These are phyloP conservation scores for Fusarium metavorans DNA, from an alignment of 2,329 filamentous ascomycete genomes.

Conservation along the genomic window DNA sequence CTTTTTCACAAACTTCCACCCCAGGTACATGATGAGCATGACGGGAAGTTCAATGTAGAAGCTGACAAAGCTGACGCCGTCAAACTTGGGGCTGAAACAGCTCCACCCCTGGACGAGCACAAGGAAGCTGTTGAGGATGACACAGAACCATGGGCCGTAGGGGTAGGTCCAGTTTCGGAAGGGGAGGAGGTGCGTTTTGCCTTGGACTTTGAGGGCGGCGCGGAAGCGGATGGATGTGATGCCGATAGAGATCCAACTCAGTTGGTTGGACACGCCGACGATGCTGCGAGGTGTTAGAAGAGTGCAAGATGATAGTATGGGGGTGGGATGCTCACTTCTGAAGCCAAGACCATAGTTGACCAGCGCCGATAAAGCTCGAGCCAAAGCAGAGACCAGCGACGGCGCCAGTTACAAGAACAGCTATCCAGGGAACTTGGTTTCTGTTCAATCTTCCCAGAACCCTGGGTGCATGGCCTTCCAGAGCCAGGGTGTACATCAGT, in stretches of 20 bases:
- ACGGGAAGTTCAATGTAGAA: slow-evolving; percentile 73
- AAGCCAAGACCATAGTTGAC: slow-evolving; percentile 74
- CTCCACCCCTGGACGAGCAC: slow-evolving; percentile 74
- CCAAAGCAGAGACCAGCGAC: slow-evolving; percentile 74
- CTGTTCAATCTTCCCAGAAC: slow-evolving; percentile 59
- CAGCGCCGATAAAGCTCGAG: slow-evolving; percentile 73
- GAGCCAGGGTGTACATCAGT: slow-evolving; percentile 52
- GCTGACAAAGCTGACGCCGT: slow-evolving; percentile 70
- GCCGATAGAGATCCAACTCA: slow-evolving; percentile 74
- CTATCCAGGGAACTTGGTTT: slow-evolving; percentile 54
- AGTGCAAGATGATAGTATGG: background rate
- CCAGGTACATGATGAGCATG: slow-evolving; percentile 72
- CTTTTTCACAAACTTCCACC: slow-evolving; percentile 78
- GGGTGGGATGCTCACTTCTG: slow-evolving; percentile 64
- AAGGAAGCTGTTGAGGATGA: slow-evolving; percentile 69
- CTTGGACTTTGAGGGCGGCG: slow-evolving; percentile 65
- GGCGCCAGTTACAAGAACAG: slow-evolving; percentile 62
- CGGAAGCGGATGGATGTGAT: slow-evolving; percentile 76
- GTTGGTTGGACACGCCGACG: slow-evolving; percentile 75
- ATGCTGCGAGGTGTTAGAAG: slow-evolving; percentile 54
- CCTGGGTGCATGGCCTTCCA: slow-evolving; percentile 64
- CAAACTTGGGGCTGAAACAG: slow-evolving; percentile 70
- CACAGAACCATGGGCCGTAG: slow-evolving; percentile 67
- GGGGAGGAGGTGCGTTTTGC: slow-evolving; percentile 70
- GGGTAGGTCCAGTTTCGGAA: slow-evolving; percentile 78